These are phyloP conservation scores for Colletotrichum sp. DNA, from an alignment of 2,329 filamentous ascomycete species.

Conservation along the genomic window DNA sequence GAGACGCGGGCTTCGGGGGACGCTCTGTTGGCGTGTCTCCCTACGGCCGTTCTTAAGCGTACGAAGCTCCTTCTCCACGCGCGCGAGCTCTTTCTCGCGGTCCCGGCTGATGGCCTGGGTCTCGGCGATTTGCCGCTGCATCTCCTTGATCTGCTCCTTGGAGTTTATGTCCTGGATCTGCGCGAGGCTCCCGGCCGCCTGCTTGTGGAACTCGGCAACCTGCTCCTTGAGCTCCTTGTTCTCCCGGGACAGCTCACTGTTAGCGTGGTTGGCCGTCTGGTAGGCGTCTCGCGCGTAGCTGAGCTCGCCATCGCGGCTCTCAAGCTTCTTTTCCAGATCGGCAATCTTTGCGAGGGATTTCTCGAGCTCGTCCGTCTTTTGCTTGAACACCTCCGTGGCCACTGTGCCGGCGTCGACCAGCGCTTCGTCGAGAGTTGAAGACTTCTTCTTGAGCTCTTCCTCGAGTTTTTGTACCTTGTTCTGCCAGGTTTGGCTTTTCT, in stretches of 20 bases:
- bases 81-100: slow-evolving; percentile 56
- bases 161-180: slow-evolving; percentile 53
- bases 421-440: slow-evolving; percentile 37
- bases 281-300: slow-evolving; percentile 65
- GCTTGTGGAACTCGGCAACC: slow-evolving; percentile 44
- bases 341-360: slow-evolving; percentile 42
- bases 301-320: slow-evolving; percentile 46
- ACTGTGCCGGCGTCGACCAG: slow-evolving; percentile 27
- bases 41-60: slow-evolving; percentile 53
- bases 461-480: slow-evolving; percentile 43
- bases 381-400: slow-evolving; percentile 32
- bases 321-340: slow-evolving; percentile 41
- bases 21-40: slow-evolving; percentile 61
- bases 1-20: slow-evolving; percentile 62
- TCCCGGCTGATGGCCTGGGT: slow-evolving; percentile 50
- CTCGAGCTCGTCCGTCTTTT: slow-evolving; percentile 46
- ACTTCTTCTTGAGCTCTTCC: slow-evolving; percentile 39
- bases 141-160: slow-evolving; percentile 35
- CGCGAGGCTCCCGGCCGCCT: slow-evolving; percentile 49
- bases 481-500: slow-evolving; percentile 39
- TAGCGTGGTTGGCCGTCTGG: slow-evolving; percentile 59
- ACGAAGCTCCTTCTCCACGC: slow-evolving; percentile 53
- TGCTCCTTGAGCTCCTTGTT: slow-evolving; percentile 49
- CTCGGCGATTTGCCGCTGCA: slow-evolving; percentile 44
- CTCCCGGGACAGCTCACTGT: slow-evolving; percentile 49